These are phyloP conservation scores for Starmerella asiatica DNA, from an alignment of 805 yeast genomes.

Conservation along the genomic window DNA sequence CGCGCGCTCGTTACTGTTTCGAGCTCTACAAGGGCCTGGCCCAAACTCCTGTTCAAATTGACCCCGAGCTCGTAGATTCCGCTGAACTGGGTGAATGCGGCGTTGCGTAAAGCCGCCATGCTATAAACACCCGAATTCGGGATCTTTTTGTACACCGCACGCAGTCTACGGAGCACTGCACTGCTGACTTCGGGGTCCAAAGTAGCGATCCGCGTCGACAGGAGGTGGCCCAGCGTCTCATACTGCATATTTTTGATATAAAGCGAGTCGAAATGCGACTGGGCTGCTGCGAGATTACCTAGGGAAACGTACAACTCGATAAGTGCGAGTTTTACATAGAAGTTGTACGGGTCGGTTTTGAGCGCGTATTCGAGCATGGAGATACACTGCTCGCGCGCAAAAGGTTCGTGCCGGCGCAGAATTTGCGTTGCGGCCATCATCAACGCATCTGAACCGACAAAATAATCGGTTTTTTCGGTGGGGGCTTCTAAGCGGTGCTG, in stretches of 20 bases:
- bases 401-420: slow-evolving; percentile 17
- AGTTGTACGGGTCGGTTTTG: slow-evolving; percentile 52
- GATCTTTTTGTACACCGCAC: slow-evolving; percentile 28
- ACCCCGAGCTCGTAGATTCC: slow-evolving; percentile 51
- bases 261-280: slow-evolving; percentile 39
- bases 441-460: slow-evolving; percentile 52
- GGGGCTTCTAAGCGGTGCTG: slow-evolving; percentile 27
- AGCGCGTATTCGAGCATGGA: slow-evolving; percentile 48
- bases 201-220: slow-evolving; percentile 38
- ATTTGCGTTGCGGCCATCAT: slow-evolving; percentile 38
- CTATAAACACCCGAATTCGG: slow-evolving; percentile 39
- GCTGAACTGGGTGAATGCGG: slow-evolving; percentile 50
- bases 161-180: slow-evolving; percentile 1
- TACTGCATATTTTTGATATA: slow-evolving; percentile 63
- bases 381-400: slow-evolving; percentile 21
- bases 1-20: slow-evolving; percentile 23
- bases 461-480: slow-evolving; percentile 47
- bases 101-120: slow-evolving; percentile 41
- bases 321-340: slow-evolving; percentile 58
- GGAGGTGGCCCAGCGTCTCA: slow-evolving; percentile 46
- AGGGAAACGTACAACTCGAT: slow-evolving; percentile 46
- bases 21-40: slow-evolving; percentile 25
- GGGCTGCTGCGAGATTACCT: slow-evolving; percentile 42
- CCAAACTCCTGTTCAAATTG: slow-evolving; percentile 39
- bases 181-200: slow-evolving; percentile 30